phyloP scores from a whole-genome alignment of 176 grass and related monocot genomes.

The Melocanna baccifera region DNA sequence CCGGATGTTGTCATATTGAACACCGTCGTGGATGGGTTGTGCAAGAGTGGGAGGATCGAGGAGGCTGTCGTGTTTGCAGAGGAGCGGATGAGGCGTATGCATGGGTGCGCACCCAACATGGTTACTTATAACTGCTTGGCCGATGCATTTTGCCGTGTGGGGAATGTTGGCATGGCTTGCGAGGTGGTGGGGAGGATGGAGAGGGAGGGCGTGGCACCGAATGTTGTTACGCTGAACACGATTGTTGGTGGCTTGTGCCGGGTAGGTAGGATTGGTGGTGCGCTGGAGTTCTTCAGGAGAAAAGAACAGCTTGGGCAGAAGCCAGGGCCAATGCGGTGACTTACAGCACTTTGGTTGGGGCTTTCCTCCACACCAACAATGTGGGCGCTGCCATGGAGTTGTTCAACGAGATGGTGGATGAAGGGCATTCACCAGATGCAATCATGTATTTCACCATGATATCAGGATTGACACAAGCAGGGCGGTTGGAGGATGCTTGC shows the following conservation, averaged over 20 bases:
- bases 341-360: slow-evolving; percentile 62
- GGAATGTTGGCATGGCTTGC: slow-evolving; percentile 33
- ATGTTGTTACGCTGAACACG: slow-evolving; percentile 52
- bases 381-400: slow-evolving; percentile 57
- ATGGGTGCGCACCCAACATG: slow-evolving; percentile 27
- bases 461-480: slow-evolving; percentile 62
- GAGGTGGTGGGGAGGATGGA: slow-evolving; percentile 54
- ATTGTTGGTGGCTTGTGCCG: slow-evolving; percentile 58
- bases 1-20: slow-evolving; percentile 51
- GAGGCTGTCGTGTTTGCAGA: slow-evolving; percentile 46
- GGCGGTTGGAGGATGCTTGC: slow-evolving; percentile 59
- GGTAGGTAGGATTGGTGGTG: slow-evolving; percentile 40
- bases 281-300: slow-evolving; percentile 71
- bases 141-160: slow-evolving; percentile 49
- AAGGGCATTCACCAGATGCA: slow-evolving; percentile 54
- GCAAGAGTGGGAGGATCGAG: slow-evolving; percentile 45
- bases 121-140: slow-evolving; percentile 67
- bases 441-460: slow-evolving; percentile 69
- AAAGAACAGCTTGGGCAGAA: slow-evolving; percentile 42
- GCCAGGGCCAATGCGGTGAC: slow-evolving; percentile 47
- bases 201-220: slow-evolving; percentile 30
- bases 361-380: slow-evolving; percentile 76
- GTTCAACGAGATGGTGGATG: slow-evolving; percentile 55
- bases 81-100: slow-evolving; percentile 34
- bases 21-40: slow-evolving; percentile 53